Base-by-base conservation (phyloP, 768 basidiomycete species). In the Suillus discolor region DNA sequence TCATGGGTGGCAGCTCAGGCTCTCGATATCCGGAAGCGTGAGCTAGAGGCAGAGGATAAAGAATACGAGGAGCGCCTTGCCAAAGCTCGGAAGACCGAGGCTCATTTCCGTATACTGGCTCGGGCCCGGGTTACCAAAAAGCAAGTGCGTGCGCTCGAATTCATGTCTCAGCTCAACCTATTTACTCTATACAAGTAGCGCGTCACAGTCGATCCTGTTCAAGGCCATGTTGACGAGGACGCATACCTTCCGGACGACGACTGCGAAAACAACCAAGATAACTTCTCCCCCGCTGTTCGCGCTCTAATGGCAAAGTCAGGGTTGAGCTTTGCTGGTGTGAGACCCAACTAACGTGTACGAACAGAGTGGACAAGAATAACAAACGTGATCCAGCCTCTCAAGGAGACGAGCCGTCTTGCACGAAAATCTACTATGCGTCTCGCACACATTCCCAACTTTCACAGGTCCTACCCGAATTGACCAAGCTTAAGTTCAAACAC, bases 401-500 rank as follows among this genome's bases (percentile, higher is more conserved):
- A 38, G 79, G 79, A 23, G 69, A 72, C 54, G 89, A 89, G 65
- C 83, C 83, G 18, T 82, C 84, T 5, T 92, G 90, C 72, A 90
- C 87, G 44, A 92, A 94, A 82, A 90, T 99, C 66, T 97, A 88
- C 75, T 97, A 96, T 72, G 92, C 96, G 0, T 99, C 97, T 0
- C 84, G 97, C 39, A 99, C 97, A 0, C 97, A 99, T 77, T 96
- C 96, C 2, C 97, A 99, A 72, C 85, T 99, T 4, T 84, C 95
- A 2, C 97, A 99, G 75, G 84, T 99, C 4, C 82, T 96, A 20
- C 90, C 91, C 4, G 97, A 99, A 73, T 81, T 98, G 12, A 83
- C 80, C 47, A 91, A 87, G 70, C 85, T 97, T n/a, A 82, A 82
- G 67, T 74, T 96, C 73, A 74, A 77, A 20, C 62, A 79, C 57